Evolutionary conservation across 78 protist species (phyloP), one percentile per base, ranked within the genome.

Genomic region (Tieghemostelium lacteum): DNA sequence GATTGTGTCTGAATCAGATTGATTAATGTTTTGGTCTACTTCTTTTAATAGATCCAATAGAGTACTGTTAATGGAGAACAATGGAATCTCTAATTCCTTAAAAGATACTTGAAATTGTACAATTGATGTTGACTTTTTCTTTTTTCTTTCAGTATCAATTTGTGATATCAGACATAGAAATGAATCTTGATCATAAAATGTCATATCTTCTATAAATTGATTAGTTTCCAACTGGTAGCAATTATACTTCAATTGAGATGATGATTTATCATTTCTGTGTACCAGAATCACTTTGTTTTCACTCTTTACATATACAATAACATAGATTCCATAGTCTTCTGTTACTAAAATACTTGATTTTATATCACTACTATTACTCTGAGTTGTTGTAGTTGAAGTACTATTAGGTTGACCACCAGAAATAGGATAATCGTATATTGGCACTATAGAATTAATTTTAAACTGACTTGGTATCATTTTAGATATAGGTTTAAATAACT

Each of bases 141-240:
- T n/a, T n/a, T n/a, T n/a, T n/a, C n/a, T n/a, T n/a, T n/a, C n/a
- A n/a, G n/a, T n/a, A n/a, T n/a, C n/a, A n/a, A n/a, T n/a, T n/a
- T n/a, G n/a, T n/a, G n/a, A n/a, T n/a, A n/a, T n/a, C n/a, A n/a
- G n/a, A n/a, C n/a, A n/a, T n/a, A n/a, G n/a, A n/a, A n/a, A n/a
- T n/a, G n/a, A n/a, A n/a, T 36, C 17, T 19, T 34, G 5, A 65
- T 65, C 33, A 65, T 22, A 65, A 24, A 37, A 65, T 65, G 31
- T 65, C 4, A 36, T 36, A 65, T 39, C 73, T 39, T n/a, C 22
- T n/a, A 65, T n/a, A 5, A n/a, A 8, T 22, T 65, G 33, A 19
- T 65, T 36, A 12, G 31, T 50, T 29, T 33, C 42, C 54, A 65
- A 65, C 36, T 65, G 73, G 22, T 37, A 65, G 24, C 73, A 65